Conservation (phyloP, 2,329 filamentous ascomycete species). For the Penicillium vulpinum region DNA sequence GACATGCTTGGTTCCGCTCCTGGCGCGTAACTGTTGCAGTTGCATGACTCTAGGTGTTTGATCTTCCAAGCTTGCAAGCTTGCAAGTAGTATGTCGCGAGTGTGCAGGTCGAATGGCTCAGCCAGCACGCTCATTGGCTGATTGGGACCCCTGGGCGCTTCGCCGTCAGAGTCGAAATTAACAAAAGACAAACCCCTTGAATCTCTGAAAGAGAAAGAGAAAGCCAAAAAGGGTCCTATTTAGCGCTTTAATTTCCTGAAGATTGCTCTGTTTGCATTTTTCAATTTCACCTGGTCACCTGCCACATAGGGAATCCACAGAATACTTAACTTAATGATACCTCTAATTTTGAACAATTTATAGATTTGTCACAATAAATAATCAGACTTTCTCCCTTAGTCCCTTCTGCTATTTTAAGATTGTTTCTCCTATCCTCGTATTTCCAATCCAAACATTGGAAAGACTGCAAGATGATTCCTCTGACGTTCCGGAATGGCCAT, state of each 20-base stretch:
- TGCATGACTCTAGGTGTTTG: not conserved
- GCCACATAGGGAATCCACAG: not conserved
- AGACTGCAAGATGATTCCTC: no score
- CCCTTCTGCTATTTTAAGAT: no score
- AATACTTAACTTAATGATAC: not conserved
- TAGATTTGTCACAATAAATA: not conserved
- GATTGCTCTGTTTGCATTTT: not conserved
- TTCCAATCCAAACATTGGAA: no score
- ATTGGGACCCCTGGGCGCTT: slow-evolving; percentile 14
- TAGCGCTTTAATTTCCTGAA: not conserved
- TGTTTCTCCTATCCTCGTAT: no score
- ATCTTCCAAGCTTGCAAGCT: not conserved
- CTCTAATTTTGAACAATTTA: not conserved
- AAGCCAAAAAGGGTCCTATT: not conserved
- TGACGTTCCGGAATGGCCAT: no score
- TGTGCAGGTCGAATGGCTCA: slow-evolving; percentile 9
- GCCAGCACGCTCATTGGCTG: slow-evolving; percentile 15
- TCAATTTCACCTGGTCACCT: not conserved
- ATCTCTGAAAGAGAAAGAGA: not conserved
- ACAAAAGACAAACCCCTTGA: not conserved
- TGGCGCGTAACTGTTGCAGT: slow-evolving; percentile 20
- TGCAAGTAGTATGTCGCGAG: slow-evolving; percentile 16
- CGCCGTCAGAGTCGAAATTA: not conserved
- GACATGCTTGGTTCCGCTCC: slow-evolving; percentile 13
- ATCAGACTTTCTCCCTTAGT: not conserved